Evolutionary conservation across 2,329 filamentous ascomycete genomes (phyloP), one percentile per base, ranked within the genome.

Genomic region (Epicoccum sorghinum): DNA sequence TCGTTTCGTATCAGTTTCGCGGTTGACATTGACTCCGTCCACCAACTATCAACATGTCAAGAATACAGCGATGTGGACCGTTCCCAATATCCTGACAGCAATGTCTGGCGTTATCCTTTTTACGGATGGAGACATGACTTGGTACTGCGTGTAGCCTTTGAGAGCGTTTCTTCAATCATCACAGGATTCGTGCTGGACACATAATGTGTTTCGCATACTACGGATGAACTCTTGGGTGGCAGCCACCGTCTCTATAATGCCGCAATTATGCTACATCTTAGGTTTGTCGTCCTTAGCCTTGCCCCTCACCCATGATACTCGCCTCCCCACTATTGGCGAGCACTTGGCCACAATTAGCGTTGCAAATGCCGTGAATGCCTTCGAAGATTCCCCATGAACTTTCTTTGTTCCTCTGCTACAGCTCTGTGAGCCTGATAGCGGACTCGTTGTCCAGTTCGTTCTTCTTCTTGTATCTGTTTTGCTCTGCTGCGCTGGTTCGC

Each of bases 401-500:
- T n/a, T 25, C 33, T 24, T 27, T 18, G 36, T 9, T 30, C 29
- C 18, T 32, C 33, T 39, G 7, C 25, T 12, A 36, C 38, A 44
- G 46, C 49, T 52, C 44, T 43, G 40, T 36, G 40, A 58, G 52
- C 49, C 48, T 40, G 22, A 36, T 25, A 33, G 36, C 47, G 53
- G 27, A 13, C 33, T 43, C 7, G 8, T 33, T 33, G 9, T 33
- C 32, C 13, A n/a, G 13, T 33, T 33, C 27, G 9, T 29, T 33
- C 32, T 40, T 32, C 23, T 56, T 33, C 38, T 51, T 10, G 25
- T 56, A 36, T 3, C 36, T 13, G 7, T 49, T 55, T 27, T 38
- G 36, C 37, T 45, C 10, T 18, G 22, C 42, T 33, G 64, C 63
- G 64, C 64, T 62, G 64, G 64, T 39, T 58, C 63, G 63, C 64